phyloP scores from a whole-genome alignment of 805 yeast genomes.

The Spathaspora boniae region DNA sequence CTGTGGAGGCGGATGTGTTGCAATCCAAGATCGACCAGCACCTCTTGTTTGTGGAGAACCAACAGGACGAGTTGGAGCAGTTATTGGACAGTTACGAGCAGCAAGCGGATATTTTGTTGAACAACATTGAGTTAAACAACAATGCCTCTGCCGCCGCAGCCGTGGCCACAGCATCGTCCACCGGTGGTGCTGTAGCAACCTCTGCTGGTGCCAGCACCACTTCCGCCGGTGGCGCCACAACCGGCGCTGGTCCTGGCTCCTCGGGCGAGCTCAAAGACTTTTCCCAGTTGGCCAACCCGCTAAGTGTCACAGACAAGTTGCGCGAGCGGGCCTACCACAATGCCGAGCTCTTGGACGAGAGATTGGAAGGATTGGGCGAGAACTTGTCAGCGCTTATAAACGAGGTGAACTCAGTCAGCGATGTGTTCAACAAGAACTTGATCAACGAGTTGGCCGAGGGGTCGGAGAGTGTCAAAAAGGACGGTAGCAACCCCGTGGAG shows the following conservation, averaged over 20 bases:
- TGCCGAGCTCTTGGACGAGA: constrained; percentile 82
- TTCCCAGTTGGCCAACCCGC: constrained; percentile 16
- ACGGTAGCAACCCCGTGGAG: constrained; percentile 43
- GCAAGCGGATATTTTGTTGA: constrained; percentile 55
- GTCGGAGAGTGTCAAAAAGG: constrained; percentile 2
- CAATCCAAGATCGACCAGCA: constrained; percentile 87
- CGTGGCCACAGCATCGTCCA: constrained; percentile 3
- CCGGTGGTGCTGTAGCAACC: constrained; percentile 5
- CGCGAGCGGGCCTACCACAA: constrained; percentile 85
- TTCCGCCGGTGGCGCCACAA: constrained; percentile 4
- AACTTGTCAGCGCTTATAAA: constrained; percentile 72
- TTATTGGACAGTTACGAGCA: constrained; percentile 79
- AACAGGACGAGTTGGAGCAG: constrained; percentile 86
- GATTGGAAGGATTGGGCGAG: constrained; percentile 70
- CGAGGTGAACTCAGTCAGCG: constrained; percentile 82
- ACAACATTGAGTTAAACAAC: constrained; percentile 29
- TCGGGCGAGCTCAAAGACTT: constrained; percentile 16
- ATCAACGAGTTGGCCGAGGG: constrained; percentile 26
- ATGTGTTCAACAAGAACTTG: constrained; percentile 65
- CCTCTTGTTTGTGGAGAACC: constrained; percentile 78
- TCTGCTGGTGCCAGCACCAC: neutral
- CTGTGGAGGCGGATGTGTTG: constrained; percentile 77
- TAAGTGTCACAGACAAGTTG: constrained; percentile 71
- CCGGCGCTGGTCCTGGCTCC: constrained; percentile 8
- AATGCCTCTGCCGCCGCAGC: constrained; percentile 22